Evolutionary conservation across 768 basidiomycete genomes (phyloP).

Genomic region (Xerocomus potaroensis): DNA sequence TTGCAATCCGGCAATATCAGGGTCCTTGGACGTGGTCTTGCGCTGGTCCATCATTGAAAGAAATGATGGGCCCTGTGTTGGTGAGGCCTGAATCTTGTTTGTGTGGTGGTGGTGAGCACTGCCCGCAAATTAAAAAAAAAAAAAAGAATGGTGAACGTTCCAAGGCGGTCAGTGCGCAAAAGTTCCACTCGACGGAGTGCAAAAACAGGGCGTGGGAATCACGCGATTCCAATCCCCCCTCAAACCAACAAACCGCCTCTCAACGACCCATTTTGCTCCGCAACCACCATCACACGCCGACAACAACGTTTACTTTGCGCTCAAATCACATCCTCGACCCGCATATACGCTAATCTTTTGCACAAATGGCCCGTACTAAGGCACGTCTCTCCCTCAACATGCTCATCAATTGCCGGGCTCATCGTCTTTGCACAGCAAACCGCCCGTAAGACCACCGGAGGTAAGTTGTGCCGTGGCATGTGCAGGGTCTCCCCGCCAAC

Average conservation of each 20-base stretch:
- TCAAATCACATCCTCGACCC: slow-evolving; percentile 3
- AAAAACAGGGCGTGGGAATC: slow-evolving; percentile 31
- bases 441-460: slow-evolving; percentile 98
- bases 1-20: not conserved
- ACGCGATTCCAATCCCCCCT: slow-evolving; percentile 14
- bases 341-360: slow-evolving; percentile 3
- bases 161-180: slow-evolving; percentile 32
- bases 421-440: slow-evolving; percentile 66
- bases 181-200: slow-evolving; percentile 20
- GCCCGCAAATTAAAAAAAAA: not conserved
- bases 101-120: not conserved
- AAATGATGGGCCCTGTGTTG: too few species aligned
- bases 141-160: slow-evolving; percentile 12
- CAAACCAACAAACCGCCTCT: slow-evolving; percentile 21
- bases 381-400: slow-evolving; percentile 32
- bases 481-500: slow-evolving; percentile 21
- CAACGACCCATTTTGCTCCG: slow-evolving; percentile 19
- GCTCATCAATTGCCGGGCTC: not conserved
- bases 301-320: not conserved
- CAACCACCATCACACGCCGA: slow-evolving; percentile 28
- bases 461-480: slow-evolving; percentile 39
- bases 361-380: slow-evolving; percentile 84
- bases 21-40: not conserved
- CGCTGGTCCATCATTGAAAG: too few species aligned
- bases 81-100: too few species aligned